Evolutionary conservation across 352 stramenopile genomes (phyloP), one percentile per base, ranked within the genome.

Genomic region (Thalassiosira exigua): DNA sequence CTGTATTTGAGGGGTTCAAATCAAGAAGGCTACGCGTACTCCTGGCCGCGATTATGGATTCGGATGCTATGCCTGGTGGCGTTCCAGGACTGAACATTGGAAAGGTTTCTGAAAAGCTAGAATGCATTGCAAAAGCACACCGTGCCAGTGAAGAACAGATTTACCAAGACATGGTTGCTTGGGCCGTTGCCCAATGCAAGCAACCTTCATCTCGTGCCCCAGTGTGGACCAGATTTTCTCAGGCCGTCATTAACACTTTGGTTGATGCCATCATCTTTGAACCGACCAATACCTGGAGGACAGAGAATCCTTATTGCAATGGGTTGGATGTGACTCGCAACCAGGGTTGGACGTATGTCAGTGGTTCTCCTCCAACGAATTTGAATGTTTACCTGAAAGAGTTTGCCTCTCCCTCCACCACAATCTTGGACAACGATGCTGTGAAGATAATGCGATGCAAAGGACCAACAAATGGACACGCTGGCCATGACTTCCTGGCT

Each of bases 251-350:
- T n/a, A n/a, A n/a, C n/a, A n/a, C n/a, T n/a, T n/a, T n/a, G n/a
- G n/a, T n/a, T n/a, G n/a, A n/a, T n/a, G n/a, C n/a, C n/a, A n/a
- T n/a, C n/a, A n/a, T 62, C 22, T 62, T 44, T 19, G 53, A 62
- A 27, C 53, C 53, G 11, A 62, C 24, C 24, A 62, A 62, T 46
- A 19, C 22, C n/a, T 48, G 39, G 39, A 48, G 39, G 11, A 48
- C 39, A 11, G 39, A 11, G 21, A 12, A 12, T 57, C n/a, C n/a
- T n/a, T n/a, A n/a, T n/a, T n/a, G n/a, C n/a, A n/a, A 57, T 57
- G 12, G 11, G 50, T 11, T 11, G 9, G 50, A n/a, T n/a, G n/a
- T n/a, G n/a, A n/a, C n/a, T n/a, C n/a, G n/a, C 11, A 9, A 27
- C 9, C 26, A 42, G n/a, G 53, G 26, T 44, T 46, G 9, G 50